These are phyloP conservation scores for Yamadazyma takamatsuzukensis DNA, from an alignment of 805 yeast species.

Conservation along the genomic window DNA sequence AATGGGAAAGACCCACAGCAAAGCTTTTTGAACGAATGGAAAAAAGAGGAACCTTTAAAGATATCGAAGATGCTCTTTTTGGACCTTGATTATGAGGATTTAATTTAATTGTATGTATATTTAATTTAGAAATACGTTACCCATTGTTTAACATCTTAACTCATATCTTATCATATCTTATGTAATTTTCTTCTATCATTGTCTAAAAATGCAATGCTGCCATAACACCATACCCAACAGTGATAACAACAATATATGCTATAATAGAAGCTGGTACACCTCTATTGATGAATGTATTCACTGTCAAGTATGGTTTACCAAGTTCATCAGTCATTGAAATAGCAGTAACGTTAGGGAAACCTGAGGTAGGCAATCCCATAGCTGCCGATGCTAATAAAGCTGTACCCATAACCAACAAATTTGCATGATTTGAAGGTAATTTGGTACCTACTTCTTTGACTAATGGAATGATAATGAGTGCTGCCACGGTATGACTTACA, in stretches of 20 bases:
- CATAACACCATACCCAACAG: constrained; percentile 42
- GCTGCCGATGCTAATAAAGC: constrained; percentile 42
- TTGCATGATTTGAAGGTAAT: constrained; percentile 35
- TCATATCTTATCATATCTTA: neutral
- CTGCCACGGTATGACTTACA: constrained; percentile 44
- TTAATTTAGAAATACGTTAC: constrained; percentile 2
- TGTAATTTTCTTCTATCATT: constrained; percentile 2
- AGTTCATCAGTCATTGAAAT: constrained; percentile 41
- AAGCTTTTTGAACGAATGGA: constrained; percentile 27
- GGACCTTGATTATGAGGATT: constrained; percentile 20
- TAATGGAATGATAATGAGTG: constrained; percentile 40
- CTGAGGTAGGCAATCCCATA: constrained; percentile 44
- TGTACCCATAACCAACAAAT: constrained; percentile 38
- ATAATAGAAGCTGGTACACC: constrained; percentile 41
- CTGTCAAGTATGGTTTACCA: constrained; percentile 38
- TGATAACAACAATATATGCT: constrained; percentile 31
- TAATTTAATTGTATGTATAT: too few relatives aligned
- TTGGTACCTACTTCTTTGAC: constrained; percentile 38
- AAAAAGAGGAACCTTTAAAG: constrained; percentile 24
- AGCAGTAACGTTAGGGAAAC: constrained; percentile 44
- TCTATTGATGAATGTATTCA: constrained; percentile 38
- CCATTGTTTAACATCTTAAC: neutral
- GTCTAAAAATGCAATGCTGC: constrained; percentile 20
- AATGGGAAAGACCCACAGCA: constrained; percentile 30
- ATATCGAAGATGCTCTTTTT: constrained; percentile 26